Evolutionary conservation across 805 yeast species (phyloP), one percentile per base, ranked within the genome.

Genomic region (Candida ulmi): DNA sequence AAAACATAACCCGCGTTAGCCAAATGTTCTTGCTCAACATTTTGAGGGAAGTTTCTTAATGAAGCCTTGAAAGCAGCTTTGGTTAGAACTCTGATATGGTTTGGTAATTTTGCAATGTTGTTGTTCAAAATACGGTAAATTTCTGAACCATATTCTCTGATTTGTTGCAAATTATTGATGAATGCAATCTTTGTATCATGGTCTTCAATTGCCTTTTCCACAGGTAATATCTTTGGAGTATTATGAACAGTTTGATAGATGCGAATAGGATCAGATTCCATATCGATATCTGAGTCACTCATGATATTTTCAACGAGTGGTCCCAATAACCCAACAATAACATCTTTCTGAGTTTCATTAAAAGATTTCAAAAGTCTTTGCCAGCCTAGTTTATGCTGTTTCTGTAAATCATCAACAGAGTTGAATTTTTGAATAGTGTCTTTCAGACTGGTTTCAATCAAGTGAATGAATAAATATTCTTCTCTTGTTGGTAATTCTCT

Each of bases 211-310:
- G 98, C 95, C 29, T 65, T 69, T 39, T 76, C 82, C 0, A 84
- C 80, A 5, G 78, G 55, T 4, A 71, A 55, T 17, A 67, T 58
- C 3, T 65, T 52, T 41, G 68, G 58, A 30, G 54, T 36, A 62
- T 55, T 66, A 58, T 51, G 62, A n/a, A 79, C 45, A 3, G 49
- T 52, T 23, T 57, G 51, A 54, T 74, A 74, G 21, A 85, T 80
- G 13, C 63, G 61, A 3, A 74, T 57, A 2, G 98, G 98, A 57
- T 88, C 86, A 40, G 90, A 78, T 54, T 90, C 96, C 47, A 88
- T 77, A 40, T 80, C 79, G 11, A 80, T 57, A 6, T 62, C 63
- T 8, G 60, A 54, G 24, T 62, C 60, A 17, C 55, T 48, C 13
- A 60, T 42, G 11, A 74, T 49, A 13, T 51, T 54, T 19, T 62